phyloP scores from a whole-genome alignment of 805 yeast genomes.

The Tetrapisispora nanseiensis region DNA sequence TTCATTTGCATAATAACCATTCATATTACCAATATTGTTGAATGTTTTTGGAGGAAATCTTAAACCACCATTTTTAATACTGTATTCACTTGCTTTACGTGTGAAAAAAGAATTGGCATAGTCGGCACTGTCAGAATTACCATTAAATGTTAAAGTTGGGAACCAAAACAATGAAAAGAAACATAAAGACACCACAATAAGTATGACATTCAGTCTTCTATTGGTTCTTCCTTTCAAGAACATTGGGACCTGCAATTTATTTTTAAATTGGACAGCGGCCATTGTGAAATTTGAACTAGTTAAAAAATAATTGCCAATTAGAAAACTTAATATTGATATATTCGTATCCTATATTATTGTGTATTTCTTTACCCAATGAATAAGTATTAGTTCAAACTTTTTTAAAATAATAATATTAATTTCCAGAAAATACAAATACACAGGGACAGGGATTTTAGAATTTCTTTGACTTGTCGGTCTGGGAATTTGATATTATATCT shows the following conservation, averaged over 20 bases:
- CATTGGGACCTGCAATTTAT: neutral
- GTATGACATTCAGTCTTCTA: neutral
- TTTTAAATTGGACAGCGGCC: neutral
- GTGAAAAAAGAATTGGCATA: neutral
- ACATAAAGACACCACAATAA: neutral
- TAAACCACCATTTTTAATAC: neutral
- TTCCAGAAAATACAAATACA: no score
- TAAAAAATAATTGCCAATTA: no score
- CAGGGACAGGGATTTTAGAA: no score
- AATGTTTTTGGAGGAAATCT: neutral
- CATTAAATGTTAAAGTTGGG: neutral
- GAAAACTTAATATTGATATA: no score
- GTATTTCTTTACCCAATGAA: no score
- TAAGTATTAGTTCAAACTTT: no score
- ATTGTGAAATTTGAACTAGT: no score
- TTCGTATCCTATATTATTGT: no score
- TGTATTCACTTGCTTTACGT: neutral
- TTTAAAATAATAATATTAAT: no score
- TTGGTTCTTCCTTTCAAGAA: neutral
- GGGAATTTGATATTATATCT: no score
- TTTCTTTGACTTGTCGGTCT: no score
- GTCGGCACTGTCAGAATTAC: neutral
- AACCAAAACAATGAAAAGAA: slow-evolving; percentile 1
- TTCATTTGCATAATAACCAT: slow-evolving; percentile 1
- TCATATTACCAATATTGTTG: slow-evolving; percentile 2